These are phyloP conservation scores for Barbatosphaeria neglecta DNA, from an alignment of 495 filamentous ascomycete genomes.

Conservation along the genomic window DNA sequence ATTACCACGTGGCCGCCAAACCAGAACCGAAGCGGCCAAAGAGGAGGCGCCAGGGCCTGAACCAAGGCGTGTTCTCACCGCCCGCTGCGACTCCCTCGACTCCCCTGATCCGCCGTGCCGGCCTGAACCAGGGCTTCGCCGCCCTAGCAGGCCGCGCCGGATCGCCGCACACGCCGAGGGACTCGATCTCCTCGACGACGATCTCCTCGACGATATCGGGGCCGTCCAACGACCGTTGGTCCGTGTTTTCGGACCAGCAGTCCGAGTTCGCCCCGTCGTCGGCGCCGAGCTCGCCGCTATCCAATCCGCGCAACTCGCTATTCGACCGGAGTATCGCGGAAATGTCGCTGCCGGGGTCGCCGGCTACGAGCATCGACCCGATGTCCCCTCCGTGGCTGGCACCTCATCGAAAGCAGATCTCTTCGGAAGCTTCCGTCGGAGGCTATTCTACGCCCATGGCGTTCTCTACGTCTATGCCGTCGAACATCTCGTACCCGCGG, in stretches of 20 bases:
- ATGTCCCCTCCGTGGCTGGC: constrained; percentile 40
- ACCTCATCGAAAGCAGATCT: too few species aligned
- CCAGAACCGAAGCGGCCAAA: constrained; percentile 54
- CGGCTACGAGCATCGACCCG: constrained; percentile 55
- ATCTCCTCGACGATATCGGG: constrained; percentile 41
- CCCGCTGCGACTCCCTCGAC: constrained; percentile 17
- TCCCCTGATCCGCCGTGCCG: neutral
- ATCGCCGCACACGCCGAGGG: constrained; percentile 15
- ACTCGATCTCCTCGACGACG: constrained; percentile 38
- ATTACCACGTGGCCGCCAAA: constrained; percentile 63
- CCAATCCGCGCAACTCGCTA: constrained; percentile 58
- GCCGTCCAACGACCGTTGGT: constrained; percentile 48
- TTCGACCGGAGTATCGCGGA: constrained; percentile 58
- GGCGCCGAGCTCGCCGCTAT: constrained; percentile 69
- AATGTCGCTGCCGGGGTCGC: constrained; percentile 61
- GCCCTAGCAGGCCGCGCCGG: neutral
- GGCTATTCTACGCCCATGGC: constrained; percentile 21
- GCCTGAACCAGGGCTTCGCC: neutral
- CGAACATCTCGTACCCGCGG: neutral
- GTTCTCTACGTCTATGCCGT: neutral
- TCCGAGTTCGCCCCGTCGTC: constrained; percentile 60
- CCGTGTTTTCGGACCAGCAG: constrained; percentile 46
- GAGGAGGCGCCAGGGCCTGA: constrained; percentile 56
- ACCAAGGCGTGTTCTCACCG: constrained; percentile 49
- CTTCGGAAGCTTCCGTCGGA: constrained; percentile 41